These are phyloP conservation scores for Aspergillus luchuensis DNA, from an alignment of 2,329 filamentous ascomycete genomes.

Conservation along the genomic window DNA sequence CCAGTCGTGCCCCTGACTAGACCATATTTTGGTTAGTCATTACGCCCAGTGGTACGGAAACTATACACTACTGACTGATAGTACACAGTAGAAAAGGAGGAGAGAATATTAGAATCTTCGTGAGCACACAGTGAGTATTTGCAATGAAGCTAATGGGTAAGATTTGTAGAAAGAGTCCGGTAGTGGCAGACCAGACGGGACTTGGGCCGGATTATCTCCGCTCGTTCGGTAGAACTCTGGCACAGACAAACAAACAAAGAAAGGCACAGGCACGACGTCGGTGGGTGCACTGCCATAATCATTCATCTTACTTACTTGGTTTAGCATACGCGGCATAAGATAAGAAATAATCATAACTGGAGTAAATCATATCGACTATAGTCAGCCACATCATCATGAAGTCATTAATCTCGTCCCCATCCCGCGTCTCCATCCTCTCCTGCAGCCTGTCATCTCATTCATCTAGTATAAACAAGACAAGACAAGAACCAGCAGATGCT, in stretches of 20 bases:
- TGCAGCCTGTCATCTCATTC: neutral
- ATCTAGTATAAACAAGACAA: neutral
- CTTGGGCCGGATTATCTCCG: neutral
- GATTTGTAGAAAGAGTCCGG: no score
- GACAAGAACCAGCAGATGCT: neutral
- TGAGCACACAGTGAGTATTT: no score
- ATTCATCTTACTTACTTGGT: neutral
- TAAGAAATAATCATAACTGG: neutral
- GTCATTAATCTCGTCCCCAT: conserved; percentile 1
- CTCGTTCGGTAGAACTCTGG: neutral
- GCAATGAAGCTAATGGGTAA: no score
- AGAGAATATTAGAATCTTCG: no score
- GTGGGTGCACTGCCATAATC: neutral
- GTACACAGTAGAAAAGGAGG: neutral
- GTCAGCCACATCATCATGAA: neutral
- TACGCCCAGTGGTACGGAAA: neutral
- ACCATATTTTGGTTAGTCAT: neutral
- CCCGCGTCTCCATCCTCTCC: neutral
- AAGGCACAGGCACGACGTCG: neutral
- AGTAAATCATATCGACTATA: neutral
- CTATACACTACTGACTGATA: neutral
- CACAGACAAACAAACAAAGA: neutral
- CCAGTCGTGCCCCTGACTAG: conserved; percentile 21
- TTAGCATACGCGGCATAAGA: no score
- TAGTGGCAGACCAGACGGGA: neutral